Base-by-base conservation (phyloP, 768 basidiomycete genomes). In the Tulasnella calospora region DNA sequence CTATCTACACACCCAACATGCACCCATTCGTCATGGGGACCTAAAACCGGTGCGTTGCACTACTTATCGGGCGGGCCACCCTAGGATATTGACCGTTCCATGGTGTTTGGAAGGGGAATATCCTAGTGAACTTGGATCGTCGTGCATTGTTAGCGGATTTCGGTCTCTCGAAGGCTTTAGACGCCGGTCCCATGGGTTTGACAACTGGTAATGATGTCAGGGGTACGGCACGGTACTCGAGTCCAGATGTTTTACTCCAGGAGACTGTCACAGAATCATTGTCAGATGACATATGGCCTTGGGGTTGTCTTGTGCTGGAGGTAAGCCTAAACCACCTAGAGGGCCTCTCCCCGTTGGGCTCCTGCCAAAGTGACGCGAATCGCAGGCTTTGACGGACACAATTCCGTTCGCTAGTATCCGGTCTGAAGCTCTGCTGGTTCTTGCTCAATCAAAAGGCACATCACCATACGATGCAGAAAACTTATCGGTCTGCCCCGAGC, bases 261-360 rank as follows among this genome's bases (percentile, higher is more conserved):
- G 41, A 30, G 15, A 51, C 30, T 17, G 44, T 1, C 2, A 13
- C 19, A 8, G n/a, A 35, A n/a, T 74, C 73, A 19, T 41, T 47
- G 21, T 5, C 44, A 13, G 27, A 51, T n/a, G 73, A 74, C 73
- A 47, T 74, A 2, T 74, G 73, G 73, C n/a, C 73, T 30, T 74
- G 73, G 73, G 73, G 40, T 27, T 74, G 73, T 33, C 73, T 74
- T 41, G 33, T 74, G 19, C 27, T 51, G 19, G 73, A 74, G 73
- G 73, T 74, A 23, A 17, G 13, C 13, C 41, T 15, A 44, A 44
- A 44, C 6, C 6, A 15, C 13, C 38, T 9, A 38, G 38, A 38
- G 38, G 5, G 9, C 41, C 41, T 15, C 41, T 10, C 41, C 9
- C 41, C 13, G 41, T 44, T 15, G 5, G n/a, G 7, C 61, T 33